Evolutionary conservation across 768 basidiomycete species (phyloP).

Genomic region (Rhodotorula kratochvilovae): DNA sequence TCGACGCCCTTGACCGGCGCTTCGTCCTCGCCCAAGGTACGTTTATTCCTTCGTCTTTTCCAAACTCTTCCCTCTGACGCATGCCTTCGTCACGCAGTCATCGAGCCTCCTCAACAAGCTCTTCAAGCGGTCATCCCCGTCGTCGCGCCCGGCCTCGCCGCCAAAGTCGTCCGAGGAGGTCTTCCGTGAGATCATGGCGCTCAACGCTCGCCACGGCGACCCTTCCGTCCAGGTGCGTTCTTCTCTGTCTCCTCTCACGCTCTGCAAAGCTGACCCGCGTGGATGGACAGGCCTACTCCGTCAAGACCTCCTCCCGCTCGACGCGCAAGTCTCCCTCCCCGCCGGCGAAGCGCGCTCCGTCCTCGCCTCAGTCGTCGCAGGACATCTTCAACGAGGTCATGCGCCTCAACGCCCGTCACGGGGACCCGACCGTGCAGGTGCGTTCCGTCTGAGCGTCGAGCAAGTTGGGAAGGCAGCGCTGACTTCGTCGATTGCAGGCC

Average conservation of each 20-base stretch:
- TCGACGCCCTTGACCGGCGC: neutral
- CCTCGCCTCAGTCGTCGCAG: neutral
- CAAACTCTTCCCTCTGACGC: neutral
- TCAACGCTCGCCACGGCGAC: constrained; percentile 24
- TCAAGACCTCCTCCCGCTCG: constrained; percentile 2
- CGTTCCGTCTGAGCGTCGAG: neutral
- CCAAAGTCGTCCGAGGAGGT: constrained; percentile 1
- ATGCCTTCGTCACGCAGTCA: neutral
- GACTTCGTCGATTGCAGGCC: neutral
- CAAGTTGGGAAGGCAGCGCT: neutral
- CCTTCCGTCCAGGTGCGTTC: constrained; percentile 19
- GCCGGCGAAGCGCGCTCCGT: neutral
- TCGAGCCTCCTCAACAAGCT: neutral
- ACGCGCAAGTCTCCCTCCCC: neutral
- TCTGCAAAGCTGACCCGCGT: neutral
- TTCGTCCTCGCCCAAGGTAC: neutral
- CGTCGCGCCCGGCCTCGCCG: neutral
- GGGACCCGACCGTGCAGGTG: neutral
- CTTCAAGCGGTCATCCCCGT: neutral
- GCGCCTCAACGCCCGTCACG: neutral
- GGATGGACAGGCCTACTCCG: neutral
- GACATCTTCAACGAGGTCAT: constrained; percentile 12
- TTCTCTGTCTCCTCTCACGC: neutral
- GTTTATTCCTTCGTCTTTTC: neutral
- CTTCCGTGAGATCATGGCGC: constrained; percentile 15